A percentile compares a stretch with the other conserved stretches of the same genome.
Conservation (phyloP, 371 early-diverging fungal genomes). For the Saksenaea vasiformis region DNA sequence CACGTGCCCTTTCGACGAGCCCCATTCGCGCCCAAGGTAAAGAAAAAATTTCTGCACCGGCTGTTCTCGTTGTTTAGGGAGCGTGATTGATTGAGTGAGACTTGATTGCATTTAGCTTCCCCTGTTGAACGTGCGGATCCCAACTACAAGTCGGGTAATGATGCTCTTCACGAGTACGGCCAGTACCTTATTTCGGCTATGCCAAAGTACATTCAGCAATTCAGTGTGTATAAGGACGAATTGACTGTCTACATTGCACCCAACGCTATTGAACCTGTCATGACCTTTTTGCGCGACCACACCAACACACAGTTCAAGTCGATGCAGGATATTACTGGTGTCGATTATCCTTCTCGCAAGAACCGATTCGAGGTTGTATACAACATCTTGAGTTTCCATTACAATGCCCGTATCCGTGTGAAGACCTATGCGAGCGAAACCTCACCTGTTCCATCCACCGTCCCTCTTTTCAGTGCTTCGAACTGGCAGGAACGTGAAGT, state of each 20-base stretch:
- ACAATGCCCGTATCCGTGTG: slow-evolving; percentile 94
- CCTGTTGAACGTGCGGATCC: slow-evolving; percentile 38
- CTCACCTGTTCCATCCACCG: slow-evolving; percentile 85
- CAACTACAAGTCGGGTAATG: slow-evolving; percentile 55
- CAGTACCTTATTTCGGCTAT: slow-evolving; percentile 84
- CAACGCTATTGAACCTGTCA: slow-evolving; percentile 72
- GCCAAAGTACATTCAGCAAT: slow-evolving; percentile 96
- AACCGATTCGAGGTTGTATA: slow-evolving; percentile 98
- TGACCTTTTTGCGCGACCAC: slow-evolving; percentile 93
- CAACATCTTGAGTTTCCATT: slow-evolving; percentile 84
- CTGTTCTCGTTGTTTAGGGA: neutral
- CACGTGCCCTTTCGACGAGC: slow-evolving; percentile 34
- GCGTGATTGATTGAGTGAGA: neutral
- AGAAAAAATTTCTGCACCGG: neutral
- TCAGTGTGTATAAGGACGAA: slow-evolving; percentile 97
- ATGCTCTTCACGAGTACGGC: slow-evolving; percentile 81
- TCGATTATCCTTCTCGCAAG: slow-evolving; percentile 88
- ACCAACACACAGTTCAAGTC: slow-evolving; percentile 92
- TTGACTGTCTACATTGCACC: slow-evolving; percentile 93
- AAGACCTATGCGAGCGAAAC: slow-evolving; percentile 96
- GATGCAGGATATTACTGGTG: slow-evolving; percentile 84
- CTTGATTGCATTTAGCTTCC: neutral
- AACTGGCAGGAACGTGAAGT: slow-evolving; percentile 99
- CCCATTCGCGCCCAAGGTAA: slow-evolving; percentile 35
- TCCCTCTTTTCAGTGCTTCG: slow-evolving; percentile 77